phyloP scores from a whole-genome alignment of 2,329 filamentous ascomycete species.

The Teratosphaeriaceae sp. region DNA sequence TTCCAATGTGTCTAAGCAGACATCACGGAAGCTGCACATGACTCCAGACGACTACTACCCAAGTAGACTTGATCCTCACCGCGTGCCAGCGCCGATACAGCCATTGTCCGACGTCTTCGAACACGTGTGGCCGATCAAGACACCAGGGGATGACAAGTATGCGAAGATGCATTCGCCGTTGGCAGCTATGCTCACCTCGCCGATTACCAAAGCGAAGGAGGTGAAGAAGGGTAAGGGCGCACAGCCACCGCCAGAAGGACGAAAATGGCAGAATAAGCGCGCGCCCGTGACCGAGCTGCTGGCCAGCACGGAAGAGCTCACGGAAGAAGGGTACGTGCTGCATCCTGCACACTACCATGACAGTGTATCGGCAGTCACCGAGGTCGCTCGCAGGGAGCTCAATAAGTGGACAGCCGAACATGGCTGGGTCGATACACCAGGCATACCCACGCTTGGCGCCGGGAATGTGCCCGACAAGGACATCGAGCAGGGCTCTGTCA shows the following conservation, averaged over 20 bases:
- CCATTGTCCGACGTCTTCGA: slow-evolving; percentile 76
- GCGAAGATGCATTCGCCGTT: slow-evolving; percentile 81
- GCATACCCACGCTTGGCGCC: slow-evolving; percentile 58
- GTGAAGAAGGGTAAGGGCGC: slow-evolving; percentile 56
- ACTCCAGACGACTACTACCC: slow-evolving; percentile 47
- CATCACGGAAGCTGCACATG: slow-evolving; percentile 23
- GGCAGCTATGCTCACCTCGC: slow-evolving; percentile 72
- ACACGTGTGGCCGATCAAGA: slow-evolving; percentile 82
- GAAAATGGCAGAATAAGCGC: slow-evolving; percentile 64
- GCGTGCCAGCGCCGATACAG: slow-evolving; percentile 39
- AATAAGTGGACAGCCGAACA: slow-evolving; percentile 44
- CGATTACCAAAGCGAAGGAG: slow-evolving; percentile 62
- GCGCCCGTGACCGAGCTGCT: slow-evolving; percentile 79
- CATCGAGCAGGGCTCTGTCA: slow-evolving; percentile 74
- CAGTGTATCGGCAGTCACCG: slow-evolving; percentile 16
- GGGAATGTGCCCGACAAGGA: slow-evolving; percentile 61
- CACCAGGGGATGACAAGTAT: slow-evolving; percentile 77
- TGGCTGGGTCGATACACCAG: slow-evolving; percentile 76
- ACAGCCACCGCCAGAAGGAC: slow-evolving; percentile 56
- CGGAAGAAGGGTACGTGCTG: slow-evolving; percentile 75
- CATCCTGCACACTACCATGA: slow-evolving; percentile 66
- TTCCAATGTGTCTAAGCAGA: not conserved
- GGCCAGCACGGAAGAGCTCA: slow-evolving; percentile 63
- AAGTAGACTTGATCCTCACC: slow-evolving; percentile 33
- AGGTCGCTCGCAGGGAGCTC: slow-evolving; percentile 39